Conservation (phyloP, 208 protist species). For the Trypanosoma lewisi region DNA sequence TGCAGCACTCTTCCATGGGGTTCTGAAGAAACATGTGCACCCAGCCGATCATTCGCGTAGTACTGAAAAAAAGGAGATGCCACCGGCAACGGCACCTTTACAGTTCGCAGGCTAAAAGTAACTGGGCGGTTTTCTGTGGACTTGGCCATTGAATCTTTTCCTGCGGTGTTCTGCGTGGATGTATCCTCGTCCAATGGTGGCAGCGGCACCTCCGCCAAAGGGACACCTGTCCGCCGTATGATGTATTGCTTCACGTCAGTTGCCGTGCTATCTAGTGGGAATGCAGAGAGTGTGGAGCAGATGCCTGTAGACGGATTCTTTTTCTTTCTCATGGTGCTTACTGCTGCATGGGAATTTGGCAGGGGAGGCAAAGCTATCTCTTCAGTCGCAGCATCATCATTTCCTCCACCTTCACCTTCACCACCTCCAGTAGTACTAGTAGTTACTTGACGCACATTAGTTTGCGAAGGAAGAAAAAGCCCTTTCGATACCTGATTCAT, state of each 20-base stretch:
- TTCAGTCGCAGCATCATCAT: neutral
- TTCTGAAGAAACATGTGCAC: no score
- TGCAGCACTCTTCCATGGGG: no score
- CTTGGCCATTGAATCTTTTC: neutral
- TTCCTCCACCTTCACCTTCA: no score
- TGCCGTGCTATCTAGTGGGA: conserved; percentile 7
- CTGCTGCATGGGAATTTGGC: neutral
- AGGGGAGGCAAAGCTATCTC: neutral
- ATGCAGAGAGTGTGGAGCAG: conserved; percentile 7
- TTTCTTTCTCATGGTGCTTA: neutral
- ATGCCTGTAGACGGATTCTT: neutral
- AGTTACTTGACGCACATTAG: no score
- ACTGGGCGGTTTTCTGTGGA: neutral
- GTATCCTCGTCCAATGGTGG: conserved; percentile 3
- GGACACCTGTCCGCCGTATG: neutral
- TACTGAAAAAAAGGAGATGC: conserved; percentile 55
- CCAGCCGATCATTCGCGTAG: conserved; percentile 32
- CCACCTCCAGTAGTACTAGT: no score
- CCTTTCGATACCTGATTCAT: neutral
- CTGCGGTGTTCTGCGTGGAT: neutral
- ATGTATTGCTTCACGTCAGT: conserved; percentile 23
- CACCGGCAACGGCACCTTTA: conserved; percentile 25
- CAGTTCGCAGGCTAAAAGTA: neutral
- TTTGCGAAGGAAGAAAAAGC: neutral
- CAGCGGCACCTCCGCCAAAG: conserved; percentile 4